These are phyloP conservation scores for Canavalia ensiformis DNA, from an alignment of 306 rosid species.

Conservation along the genomic window DNA sequence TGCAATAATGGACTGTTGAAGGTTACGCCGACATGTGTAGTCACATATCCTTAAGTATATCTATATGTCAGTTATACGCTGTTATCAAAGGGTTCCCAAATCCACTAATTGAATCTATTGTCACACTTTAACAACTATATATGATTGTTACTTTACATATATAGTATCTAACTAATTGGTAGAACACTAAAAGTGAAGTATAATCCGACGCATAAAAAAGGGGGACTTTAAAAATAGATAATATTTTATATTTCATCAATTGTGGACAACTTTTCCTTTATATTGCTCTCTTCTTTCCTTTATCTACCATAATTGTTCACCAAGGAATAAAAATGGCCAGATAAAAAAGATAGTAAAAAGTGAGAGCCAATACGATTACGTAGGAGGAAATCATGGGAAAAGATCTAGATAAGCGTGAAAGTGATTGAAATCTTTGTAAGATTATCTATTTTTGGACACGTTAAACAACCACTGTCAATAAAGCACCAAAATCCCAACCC, in stretches of 20 bases:
- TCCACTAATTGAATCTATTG: slow-evolving; percentile 7
- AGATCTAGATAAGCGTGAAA: slow-evolving; percentile 32
- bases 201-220: slow-evolving; percentile 3
- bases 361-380: neutral
- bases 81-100: neutral
- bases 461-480: neutral
- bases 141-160: neutral
- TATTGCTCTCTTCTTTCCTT: neutral
- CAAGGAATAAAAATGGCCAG: slow-evolving; percentile 27
- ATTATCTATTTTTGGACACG: slow-evolving; percentile 36
- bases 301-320: slow-evolving; percentile 24
- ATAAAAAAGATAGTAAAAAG: slow-evolving; percentile 6
- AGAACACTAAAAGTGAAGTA: slow-evolving; percentile 17
- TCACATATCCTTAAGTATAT: slow-evolving; percentile 1
- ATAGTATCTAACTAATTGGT: neutral
- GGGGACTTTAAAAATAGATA: neutral
- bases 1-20: neutral
- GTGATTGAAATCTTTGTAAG: slow-evolving; percentile 41
- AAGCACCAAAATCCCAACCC: slow-evolving; percentile 23
- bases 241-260: slow-evolving; percentile 10
- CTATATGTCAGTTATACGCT: neutral
- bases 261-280: slow-evolving; percentile 15
- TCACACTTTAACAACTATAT: slow-evolving; percentile 30
- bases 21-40: neutral
- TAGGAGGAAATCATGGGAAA: slow-evolving; percentile 29